These are phyloP conservation scores for Kuraishia piskuri DNA, from an alignment of 805 yeast genomes.

Conservation along the genomic window DNA sequence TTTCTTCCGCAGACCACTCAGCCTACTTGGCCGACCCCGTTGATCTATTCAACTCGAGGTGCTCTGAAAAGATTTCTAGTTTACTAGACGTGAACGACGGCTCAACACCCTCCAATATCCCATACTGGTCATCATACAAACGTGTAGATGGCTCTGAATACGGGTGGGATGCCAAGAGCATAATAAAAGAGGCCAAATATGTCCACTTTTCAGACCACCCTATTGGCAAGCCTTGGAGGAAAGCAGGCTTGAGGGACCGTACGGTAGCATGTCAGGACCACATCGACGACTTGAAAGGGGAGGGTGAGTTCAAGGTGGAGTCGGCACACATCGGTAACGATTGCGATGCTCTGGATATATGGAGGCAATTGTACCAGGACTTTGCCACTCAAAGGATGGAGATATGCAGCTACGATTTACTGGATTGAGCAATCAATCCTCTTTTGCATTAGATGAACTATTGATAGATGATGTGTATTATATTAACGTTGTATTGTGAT, in stretches of 20 bases:
- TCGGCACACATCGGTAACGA: conserved; percentile 21
- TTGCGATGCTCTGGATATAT: conserved; percentile 21
- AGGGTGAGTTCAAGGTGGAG: conserved; percentile 5
- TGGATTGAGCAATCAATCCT: background rate
- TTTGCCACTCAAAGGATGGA: conserved; percentile 5
- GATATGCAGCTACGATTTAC: background rate
- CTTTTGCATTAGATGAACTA: background rate
- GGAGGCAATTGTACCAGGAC: conserved; percentile 23
- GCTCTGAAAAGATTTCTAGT: background rate
- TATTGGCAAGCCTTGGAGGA: conserved; percentile 56
- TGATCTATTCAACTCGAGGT: background rate
- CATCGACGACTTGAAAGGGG: conserved; percentile 5
- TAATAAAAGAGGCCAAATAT: conserved; percentile 28
- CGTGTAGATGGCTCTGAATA: conserved; percentile 8
- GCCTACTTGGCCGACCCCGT: conserved; percentile 32
- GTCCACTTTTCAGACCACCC: conserved; percentile 64
- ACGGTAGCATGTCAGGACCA: conserved; percentile 5
- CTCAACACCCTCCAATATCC: conserved; percentile 14
- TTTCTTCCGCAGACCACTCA: conserved; percentile 24
- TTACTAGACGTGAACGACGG: conserved; percentile 14
- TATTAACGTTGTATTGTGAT: no score
- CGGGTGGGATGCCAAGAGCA: conserved; percentile 26
- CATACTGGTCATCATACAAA: conserved; percentile 13
- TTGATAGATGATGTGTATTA: no score
- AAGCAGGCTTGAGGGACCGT: conserved; percentile 13